Evolutionary conservation across 208 protist genomes (phyloP).

Genomic region (Entamoeba invadens): DNA sequence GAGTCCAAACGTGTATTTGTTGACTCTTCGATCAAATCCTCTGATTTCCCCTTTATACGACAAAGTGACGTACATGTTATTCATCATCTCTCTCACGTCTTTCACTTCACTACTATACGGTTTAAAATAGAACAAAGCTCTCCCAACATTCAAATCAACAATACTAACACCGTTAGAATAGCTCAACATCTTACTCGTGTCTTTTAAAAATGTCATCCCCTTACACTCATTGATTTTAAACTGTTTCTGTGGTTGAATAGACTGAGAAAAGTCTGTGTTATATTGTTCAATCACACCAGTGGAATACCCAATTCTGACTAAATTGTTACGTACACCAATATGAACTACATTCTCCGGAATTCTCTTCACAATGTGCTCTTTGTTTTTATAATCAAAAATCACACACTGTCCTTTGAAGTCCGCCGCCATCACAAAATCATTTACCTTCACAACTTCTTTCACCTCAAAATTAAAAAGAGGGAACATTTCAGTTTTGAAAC

Average conservation of each 20-base stretch:
- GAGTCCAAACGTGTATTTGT: background rate
- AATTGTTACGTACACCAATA: no score
- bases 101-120: background rate
- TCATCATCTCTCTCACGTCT: background rate
- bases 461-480: no score
- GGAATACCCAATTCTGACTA: background rate
- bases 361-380: no score
- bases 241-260: no score
- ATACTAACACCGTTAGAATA: background rate
- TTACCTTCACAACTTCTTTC: no score
- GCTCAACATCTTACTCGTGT: background rate
- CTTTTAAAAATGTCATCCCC: background rate
- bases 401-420: no score
- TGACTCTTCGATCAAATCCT: background rate
- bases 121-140: background rate
- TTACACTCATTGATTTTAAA: background rate
- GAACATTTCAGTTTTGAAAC: no score
- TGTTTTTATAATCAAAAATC: no score
- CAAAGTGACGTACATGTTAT: background rate
- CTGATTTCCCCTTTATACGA: background rate
- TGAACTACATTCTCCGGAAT: no score
- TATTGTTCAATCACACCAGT: background rate
- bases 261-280: background rate
- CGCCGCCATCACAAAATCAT: no score
- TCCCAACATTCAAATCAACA: background rate